Evolutionary conservation across 2,329 filamentous ascomycete genomes (phyloP).

Genomic region (Penicillium sp.): DNA sequence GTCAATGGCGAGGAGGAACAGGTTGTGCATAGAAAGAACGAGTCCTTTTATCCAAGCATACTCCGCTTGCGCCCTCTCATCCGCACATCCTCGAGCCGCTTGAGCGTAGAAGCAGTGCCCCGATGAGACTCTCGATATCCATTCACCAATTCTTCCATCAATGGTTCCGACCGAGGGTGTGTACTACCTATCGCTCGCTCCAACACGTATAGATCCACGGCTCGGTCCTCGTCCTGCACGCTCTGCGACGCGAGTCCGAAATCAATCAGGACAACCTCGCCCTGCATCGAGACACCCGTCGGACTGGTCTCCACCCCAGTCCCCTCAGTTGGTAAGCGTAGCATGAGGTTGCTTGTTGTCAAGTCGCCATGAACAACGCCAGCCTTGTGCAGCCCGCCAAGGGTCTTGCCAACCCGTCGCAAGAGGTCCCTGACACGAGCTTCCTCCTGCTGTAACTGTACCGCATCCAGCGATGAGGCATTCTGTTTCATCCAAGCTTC

Average conservation of each 20-base stretch:
- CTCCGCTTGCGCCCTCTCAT: slow-evolving; percentile 94
- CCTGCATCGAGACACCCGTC: slow-evolving; percentile 52
- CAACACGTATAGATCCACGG: slow-evolving; percentile 93
- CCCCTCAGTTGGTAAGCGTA: slow-evolving; percentile 53
- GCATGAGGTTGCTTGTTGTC: slow-evolving; percentile 96
- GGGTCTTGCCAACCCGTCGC: slow-evolving; percentile 69
- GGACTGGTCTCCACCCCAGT: slow-evolving; percentile 20
- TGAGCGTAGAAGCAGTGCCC: slow-evolving; percentile 74
- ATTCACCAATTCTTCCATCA: slow-evolving; percentile 74
- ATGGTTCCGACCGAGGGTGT: slow-evolving; percentile 79
- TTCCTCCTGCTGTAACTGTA: slow-evolving; percentile 48
- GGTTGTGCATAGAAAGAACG: neutral
- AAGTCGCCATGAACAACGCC: slow-evolving; percentile 93
- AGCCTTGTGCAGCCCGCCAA: slow-evolving; percentile 78
- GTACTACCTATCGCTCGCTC: slow-evolving; percentile 95
- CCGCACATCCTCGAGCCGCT: slow-evolving; percentile 86
- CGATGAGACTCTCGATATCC: slow-evolving; percentile 77
- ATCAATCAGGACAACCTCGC: slow-evolving; percentile 88
- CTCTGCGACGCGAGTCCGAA: slow-evolving; percentile 87
- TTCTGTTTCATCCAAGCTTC: slow-evolving; percentile 56
- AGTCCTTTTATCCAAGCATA: slow-evolving; percentile 77
- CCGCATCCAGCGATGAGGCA: slow-evolving; percentile 34
- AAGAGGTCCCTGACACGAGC: slow-evolving; percentile 65
- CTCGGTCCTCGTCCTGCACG: slow-evolving; percentile 84
- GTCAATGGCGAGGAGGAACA: neutral